Conservation (phyloP, 208 protist genomes). For the Trypanosoma scelopori region DNA sequence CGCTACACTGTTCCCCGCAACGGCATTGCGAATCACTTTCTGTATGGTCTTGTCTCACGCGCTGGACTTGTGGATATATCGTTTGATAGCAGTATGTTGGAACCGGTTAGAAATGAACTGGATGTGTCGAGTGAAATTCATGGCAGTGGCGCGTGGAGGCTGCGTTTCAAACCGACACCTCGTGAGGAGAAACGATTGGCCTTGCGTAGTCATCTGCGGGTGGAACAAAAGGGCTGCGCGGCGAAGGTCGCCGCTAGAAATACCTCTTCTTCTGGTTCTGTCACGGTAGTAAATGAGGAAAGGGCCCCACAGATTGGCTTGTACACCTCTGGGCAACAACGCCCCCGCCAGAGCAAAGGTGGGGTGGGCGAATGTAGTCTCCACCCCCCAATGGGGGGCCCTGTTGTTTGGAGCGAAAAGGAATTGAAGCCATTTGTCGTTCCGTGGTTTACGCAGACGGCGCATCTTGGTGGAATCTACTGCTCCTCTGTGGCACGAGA, state of each 20-base stretch:
- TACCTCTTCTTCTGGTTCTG: no score
- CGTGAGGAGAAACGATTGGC: conserved; percentile 21
- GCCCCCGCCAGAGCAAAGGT: not conserved
- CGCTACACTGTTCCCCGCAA: conserved; percentile 7
- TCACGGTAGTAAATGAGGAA: no score
- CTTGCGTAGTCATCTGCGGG: not conserved
- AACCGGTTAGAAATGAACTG: not conserved
- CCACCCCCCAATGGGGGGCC: not conserved
- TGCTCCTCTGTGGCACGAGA: conserved; percentile 20
- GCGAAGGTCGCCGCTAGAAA: not conserved
- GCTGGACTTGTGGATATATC: conserved; percentile 18
- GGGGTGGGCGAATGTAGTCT: not conserved
- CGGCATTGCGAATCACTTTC: conserved; percentile 4
- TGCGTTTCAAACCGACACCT: conserved; percentile 20
- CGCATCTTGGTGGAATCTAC: conserved; percentile 64
- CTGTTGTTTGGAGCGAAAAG: conserved; percentile 10
- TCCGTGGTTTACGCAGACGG: conserved; percentile 29
- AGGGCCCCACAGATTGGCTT: not conserved
- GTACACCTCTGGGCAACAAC: not conserved
- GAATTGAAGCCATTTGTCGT: conserved; percentile 41
- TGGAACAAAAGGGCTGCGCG: no score
- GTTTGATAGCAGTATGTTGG: conserved; percentile 16
- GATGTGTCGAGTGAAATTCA: not conserved
- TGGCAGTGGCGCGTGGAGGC: conserved; percentile 4
- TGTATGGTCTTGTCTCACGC: conserved; percentile 9